Percentiles rank a stretch among this genome's conserved stretches.
Evolutionary conservation across 2,329 filamentous ascomycete species (phyloP).

Genomic region (Knufia petricola): DNA sequence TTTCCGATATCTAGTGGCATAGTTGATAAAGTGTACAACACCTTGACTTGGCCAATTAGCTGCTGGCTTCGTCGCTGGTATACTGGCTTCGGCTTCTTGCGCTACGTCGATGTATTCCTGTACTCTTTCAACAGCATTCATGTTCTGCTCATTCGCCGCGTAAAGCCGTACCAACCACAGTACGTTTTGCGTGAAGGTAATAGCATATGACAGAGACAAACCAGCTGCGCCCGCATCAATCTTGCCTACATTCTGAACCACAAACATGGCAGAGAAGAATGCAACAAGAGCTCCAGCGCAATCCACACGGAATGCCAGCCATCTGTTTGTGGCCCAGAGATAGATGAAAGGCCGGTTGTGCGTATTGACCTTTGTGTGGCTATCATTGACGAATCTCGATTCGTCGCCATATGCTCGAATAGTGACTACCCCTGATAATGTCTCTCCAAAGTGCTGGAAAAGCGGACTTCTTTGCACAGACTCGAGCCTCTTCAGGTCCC

Average conservation of each 20-base stretch:
- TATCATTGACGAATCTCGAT: constrained; percentile 85
- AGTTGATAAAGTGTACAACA: constrained; percentile 75
- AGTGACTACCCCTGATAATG: constrained; percentile 84
- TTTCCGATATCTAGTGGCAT: constrained; percentile 78
- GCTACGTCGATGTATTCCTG: constrained; percentile 96
- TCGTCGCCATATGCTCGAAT: constrained; percentile 96
- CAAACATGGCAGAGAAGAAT: constrained; percentile 87
- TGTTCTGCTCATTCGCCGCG: constrained; percentile 93
- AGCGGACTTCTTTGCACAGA: constrained; percentile 88
- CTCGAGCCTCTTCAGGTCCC: constrained; percentile 89
- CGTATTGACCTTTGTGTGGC: constrained; percentile 75
- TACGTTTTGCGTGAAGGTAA: constrained; percentile 94
- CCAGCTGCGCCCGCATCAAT: constrained; percentile 88
- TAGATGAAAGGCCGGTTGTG: constrained; percentile 93
- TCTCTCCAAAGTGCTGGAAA: constrained; percentile 97
- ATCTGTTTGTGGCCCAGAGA: constrained; percentile 91
- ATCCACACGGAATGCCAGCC: constrained; percentile 89
- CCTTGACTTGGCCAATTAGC: constrained; percentile 78
- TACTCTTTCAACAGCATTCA: constrained; percentile 97
- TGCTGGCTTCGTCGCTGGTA: constrained; percentile 68
- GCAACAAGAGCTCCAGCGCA: constrained; percentile 81
- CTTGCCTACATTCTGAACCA: constrained; percentile 69
- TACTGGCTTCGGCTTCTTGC: constrained; percentile 72
- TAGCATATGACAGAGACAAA: constrained; percentile 87
- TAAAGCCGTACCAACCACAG: constrained; percentile 94